These are phyloP conservation scores for Hypoxylon rubiginosum DNA, from an alignment of 2,329 filamentous ascomycete genomes.

Conservation along the genomic window DNA sequence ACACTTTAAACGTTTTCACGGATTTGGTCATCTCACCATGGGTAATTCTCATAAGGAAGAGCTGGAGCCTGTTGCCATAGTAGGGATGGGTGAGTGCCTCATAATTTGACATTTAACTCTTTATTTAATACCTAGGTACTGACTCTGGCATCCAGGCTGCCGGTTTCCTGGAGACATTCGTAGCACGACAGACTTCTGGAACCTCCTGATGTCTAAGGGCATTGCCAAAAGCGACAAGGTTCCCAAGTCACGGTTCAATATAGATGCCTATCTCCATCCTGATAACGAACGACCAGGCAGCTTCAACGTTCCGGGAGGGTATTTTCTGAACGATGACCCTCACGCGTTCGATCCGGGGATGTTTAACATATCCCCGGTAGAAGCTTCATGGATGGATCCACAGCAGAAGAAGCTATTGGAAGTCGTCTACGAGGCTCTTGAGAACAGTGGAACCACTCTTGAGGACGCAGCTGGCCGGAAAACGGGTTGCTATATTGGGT, in stretches of 20 bases:
- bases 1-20: no score
- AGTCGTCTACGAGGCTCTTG: slow-evolving; percentile 57
- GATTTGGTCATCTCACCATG: no score
- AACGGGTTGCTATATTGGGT: slow-evolving; percentile 42
- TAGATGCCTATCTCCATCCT: slow-evolving; percentile 29
- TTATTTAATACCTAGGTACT: no score
- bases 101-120: no score
- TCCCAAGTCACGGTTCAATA: slow-evolving; percentile 33
- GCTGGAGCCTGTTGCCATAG: no score
- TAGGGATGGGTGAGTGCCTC: no score
- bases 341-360: slow-evolving; percentile 54
- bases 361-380: slow-evolving; percentile 54
- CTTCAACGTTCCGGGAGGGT: slow-evolving; percentile 18
- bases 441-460: slow-evolving; percentile 51
- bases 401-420: slow-evolving; percentile 57
- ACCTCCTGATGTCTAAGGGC: slow-evolving; percentile 33
- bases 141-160: no score
- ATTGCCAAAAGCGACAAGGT: slow-evolving; percentile 36
- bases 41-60: no score
- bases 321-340: slow-evolving; percentile 23
- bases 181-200: slow-evolving; percentile 31
- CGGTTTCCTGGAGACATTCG: slow-evolving; percentile 34
- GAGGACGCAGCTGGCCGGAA: slow-evolving; percentile 43
- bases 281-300: slow-evolving; percentile 25
- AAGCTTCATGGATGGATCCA: slow-evolving; percentile 57